A percentile compares a stretch with the other conserved stretches of the same genome.
phyloP scores from a whole-genome alignment of 2,329 filamentous ascomycete species.

The Phialophora verrucosa region DNA sequence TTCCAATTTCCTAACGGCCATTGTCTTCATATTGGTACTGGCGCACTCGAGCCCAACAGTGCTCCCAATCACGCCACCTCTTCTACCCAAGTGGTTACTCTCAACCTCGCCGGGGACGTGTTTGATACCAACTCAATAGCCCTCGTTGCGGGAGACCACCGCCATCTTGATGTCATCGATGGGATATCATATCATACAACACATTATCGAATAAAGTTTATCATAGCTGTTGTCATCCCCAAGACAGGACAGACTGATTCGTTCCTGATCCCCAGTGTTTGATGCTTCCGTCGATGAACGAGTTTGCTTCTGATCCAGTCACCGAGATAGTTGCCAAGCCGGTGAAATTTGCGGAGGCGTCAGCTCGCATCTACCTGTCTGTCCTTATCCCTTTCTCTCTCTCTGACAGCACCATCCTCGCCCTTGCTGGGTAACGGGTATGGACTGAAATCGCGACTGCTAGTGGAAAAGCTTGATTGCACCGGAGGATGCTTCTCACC shows the following conservation, averaged over 20 bases:
- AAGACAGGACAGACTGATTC: constrained; percentile 12
- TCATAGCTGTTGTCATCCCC: constrained; percentile 6
- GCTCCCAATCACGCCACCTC: neutral
- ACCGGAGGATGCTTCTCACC: constrained; percentile 51
- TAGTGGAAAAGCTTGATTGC: constrained; percentile 59
- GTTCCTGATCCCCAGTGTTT: neutral
- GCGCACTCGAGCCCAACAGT: neutral
- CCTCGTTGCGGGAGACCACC: neutral
- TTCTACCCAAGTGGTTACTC: neutral
- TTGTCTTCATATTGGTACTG: neutral
- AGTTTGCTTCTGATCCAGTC: constrained; percentile 2
- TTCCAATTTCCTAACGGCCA: neutral
- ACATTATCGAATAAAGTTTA: constrained; percentile 32
- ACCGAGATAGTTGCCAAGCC: neutral
- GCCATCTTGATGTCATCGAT: neutral
- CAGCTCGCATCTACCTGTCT: constrained; percentile 13
- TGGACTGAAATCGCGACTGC: constrained; percentile 53
- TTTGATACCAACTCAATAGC: neutral
- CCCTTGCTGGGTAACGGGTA: constrained; percentile 28
- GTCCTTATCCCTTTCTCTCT: constrained; percentile 17
- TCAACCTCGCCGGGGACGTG: neutral
- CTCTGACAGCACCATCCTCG: constrained; percentile 21
- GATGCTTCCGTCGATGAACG: neutral
- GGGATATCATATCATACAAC: constrained; percentile 32
- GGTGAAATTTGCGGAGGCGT: neutral